Base-by-base conservation (phyloP, 192 early-diverging fungal genomes). In the Mortierella hygrophila region DNA sequence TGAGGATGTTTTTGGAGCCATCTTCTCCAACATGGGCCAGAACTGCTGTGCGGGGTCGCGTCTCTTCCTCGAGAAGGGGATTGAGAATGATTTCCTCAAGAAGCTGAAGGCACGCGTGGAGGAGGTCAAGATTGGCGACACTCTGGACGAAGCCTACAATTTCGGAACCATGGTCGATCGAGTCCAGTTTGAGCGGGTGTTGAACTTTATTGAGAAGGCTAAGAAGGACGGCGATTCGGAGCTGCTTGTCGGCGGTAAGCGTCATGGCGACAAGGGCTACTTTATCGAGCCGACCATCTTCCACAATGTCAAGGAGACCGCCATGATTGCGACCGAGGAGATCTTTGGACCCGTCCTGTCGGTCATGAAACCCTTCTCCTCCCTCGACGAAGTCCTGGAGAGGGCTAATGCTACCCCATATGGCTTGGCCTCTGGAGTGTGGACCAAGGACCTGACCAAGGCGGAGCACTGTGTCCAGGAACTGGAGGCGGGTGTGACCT, bases 321-420 rank as follows among this genome's bases (percentile, higher is more conserved):
- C 92, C 88, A 83, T 77, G 35, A 88, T 95, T 32, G 89, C 93
- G 55, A 86, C 92, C 74, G 95, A 97, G 72, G 96, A 97, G 88
- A 95, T 97, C 60, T 97, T 97, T 89, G 96, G 96, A n/a, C 96
- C 96, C 10, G 97, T 97, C 9, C 92, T 95, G 11, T 91, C 90
- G 68, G 89, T 97, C 7, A 83, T 91, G 82, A 94, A 95, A 55
- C 84, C 84, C 42, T 97, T 97, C 76, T 89, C 91, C 32, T 91
- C 90, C 16, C 91, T 94, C 55, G 96, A 95, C 1, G 96, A 97
- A 74, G 96, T 81, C 7, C 75, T 97, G 26, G 85, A 91, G 70
- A 90, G 89, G 68, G 94, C 95, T 44, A 94, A 97, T 81, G 87
- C 92, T 42, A 95, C 94, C 4, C 79, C 89, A 49, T 97, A 97